A percentile compares a stretch with the other conserved stretches of the same genome.
phyloP scores from a whole-genome alignment of 2,329 filamentous ascomycete genomes.

The Pyricularia grisea region DNA sequence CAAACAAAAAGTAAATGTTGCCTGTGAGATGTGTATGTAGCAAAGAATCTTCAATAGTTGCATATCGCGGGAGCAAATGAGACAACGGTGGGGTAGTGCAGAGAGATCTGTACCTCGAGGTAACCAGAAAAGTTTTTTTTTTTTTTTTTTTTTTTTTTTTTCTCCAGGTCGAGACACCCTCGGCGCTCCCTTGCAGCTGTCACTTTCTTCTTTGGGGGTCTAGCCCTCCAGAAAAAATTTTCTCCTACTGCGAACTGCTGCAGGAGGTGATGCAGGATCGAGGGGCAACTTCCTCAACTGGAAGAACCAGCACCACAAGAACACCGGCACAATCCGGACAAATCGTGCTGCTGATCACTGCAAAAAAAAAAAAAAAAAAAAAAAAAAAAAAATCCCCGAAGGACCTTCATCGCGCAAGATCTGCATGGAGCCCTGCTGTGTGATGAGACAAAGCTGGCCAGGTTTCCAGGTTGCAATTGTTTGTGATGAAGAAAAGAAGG shows the following conservation, averaged over 20 bases:
- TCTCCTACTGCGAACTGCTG: background rate
- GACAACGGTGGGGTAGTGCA: background rate
- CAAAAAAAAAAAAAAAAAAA: no score
- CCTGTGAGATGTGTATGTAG: background rate
- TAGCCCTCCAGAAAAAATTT: background rate
- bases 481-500: background rate
- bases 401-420: background rate
- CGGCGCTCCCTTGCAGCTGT: background rate
- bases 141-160: no score
- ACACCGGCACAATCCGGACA: background rate
- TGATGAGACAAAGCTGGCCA: background rate
- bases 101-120: no score
- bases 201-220: background rate
- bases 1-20: background rate
- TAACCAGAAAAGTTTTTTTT: no score
- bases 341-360: background rate
- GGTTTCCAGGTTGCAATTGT: background rate
- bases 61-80: background rate
- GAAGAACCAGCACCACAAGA: background rate
- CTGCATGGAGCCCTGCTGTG: background rate
- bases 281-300: background rate
- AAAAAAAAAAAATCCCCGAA: background rate
- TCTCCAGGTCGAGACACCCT: background rate
- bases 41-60: background rate
- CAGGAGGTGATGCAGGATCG: background rate